These are phyloP conservation scores for Yarrowia divulgata DNA, from an alignment of 805 yeast species.

Conservation along the genomic window DNA sequence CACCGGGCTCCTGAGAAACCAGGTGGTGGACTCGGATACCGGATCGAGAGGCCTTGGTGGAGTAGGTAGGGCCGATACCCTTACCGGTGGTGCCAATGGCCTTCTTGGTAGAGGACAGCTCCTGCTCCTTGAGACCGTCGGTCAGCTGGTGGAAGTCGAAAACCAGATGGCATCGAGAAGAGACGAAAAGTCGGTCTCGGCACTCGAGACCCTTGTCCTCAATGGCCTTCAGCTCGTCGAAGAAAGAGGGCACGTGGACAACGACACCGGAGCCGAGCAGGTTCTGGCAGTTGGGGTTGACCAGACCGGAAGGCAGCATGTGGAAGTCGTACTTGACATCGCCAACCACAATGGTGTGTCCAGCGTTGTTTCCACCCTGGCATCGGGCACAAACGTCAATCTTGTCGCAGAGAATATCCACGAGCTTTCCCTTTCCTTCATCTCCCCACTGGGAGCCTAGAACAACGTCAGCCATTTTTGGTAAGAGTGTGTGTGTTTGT, in stretches of 20 bases:
- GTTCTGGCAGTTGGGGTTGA: constrained; percentile 89
- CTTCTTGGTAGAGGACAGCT: constrained; percentile 78
- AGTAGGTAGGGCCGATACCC: constrained; percentile 98
- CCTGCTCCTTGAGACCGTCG: constrained; percentile 93
- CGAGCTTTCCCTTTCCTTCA: constrained; percentile 98
- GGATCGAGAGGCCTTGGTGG: constrained; percentile 95
- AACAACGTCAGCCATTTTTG: constrained; percentile 82
- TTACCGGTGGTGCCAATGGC: constrained; percentile 98
- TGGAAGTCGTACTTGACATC: constrained; percentile 94
- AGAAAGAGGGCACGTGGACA: constrained; percentile 91
- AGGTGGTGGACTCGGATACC: constrained; percentile 97
- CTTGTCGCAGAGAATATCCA: constrained; percentile 91
- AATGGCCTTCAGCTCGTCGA: constrained; percentile 80
- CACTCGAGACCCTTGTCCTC: constrained; percentile 81
- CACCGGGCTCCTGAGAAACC: constrained; percentile 84
- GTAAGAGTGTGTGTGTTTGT: constrained; percentile 5
- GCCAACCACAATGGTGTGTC: constrained; percentile 95
- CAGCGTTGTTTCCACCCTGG: constrained; percentile 98
- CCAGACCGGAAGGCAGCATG: constrained; percentile 98
- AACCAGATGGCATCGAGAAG: constrained; percentile 94
- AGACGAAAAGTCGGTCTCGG: constrained; percentile 78
- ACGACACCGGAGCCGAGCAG: constrained; percentile 97
- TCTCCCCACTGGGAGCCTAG: constrained; percentile 99
- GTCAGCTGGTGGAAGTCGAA: constrained; percentile 98
- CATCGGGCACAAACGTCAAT: constrained; percentile 98